These are phyloP conservation scores for Tolypocladium tundrense DNA, from an alignment of 2,329 filamentous ascomycete genomes.

Conservation along the genomic window DNA sequence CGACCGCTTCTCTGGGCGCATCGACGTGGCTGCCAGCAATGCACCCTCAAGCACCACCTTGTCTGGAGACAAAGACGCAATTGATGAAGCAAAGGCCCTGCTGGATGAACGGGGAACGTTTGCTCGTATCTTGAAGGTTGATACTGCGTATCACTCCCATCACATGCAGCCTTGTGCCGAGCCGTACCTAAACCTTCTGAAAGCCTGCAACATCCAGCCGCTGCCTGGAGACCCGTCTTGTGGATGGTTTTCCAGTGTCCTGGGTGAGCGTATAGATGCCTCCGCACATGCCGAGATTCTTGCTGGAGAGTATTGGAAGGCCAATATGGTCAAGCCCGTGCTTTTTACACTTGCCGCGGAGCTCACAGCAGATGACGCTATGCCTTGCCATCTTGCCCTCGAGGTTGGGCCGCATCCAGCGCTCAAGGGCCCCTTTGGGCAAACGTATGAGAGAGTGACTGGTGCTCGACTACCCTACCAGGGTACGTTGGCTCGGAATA, in stretches of 20 bases:
- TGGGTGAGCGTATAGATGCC: constrained; percentile 3
- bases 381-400: constrained; percentile 10
- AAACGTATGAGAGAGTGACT: constrained; percentile 15
- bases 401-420: constrained; percentile 28
- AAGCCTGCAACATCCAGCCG: neutral
- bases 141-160: constrained; percentile 30
- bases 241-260: constrained; percentile 3
- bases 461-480: constrained; percentile 11
- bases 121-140: constrained; percentile 20
- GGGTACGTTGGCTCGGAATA: constrained; percentile 10
- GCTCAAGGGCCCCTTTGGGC: constrained; percentile 26
- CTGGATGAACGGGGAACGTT: constrained; percentile 16
- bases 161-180: constrained; percentile 20
- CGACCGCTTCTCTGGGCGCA: constrained; percentile 11
- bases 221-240: neutral
- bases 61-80: constrained; percentile 18
- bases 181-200: constrained; percentile 5
- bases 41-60: constrained; percentile 13
- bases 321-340: constrained; percentile 8
- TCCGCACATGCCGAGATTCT: neutral
- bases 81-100: constrained; percentile 12
- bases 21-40: constrained; percentile 15
- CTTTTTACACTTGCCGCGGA: constrained; percentile 9
- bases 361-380: constrained; percentile 5
- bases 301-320: constrained; percentile 5